Conservation (phyloP, 768 basidiomycete species). For the Suillus subaureus region DNA sequence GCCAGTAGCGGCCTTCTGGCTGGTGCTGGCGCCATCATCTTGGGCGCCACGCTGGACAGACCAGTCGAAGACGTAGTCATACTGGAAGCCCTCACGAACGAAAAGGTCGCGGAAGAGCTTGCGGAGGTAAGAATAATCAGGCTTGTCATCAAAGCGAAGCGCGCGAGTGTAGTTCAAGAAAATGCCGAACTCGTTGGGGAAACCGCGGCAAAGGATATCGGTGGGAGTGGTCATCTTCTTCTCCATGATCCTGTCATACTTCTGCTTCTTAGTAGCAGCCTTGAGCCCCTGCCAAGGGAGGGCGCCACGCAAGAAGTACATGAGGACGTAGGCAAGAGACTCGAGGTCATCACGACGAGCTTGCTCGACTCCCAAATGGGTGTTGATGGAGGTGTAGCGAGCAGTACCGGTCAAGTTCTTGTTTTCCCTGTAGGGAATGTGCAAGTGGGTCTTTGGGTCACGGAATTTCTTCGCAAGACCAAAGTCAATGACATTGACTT, state of each 20-base stretch:
- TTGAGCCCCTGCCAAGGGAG: slow-evolving; percentile 99
- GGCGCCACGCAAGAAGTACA: slow-evolving; percentile 99
- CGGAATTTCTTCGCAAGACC: slow-evolving; percentile 99
- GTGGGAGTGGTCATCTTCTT: slow-evolving; percentile 99
- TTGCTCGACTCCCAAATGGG: slow-evolving; percentile 97
- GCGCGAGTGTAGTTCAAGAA: slow-evolving; percentile 99
- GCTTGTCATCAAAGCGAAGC: slow-evolving; percentile 99
- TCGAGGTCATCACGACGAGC: slow-evolving; percentile 98
- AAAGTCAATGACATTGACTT: slow-evolving; percentile 98
- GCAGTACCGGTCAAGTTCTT: slow-evolving; percentile 99
- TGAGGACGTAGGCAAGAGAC: slow-evolving; percentile 97
- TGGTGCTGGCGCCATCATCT: slow-evolving; percentile 64
- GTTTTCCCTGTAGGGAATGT: slow-evolving; percentile 99
- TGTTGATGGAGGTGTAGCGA: slow-evolving; percentile 99
- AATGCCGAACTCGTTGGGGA: slow-evolving; percentile 99
- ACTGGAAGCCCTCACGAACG: slow-evolving; percentile 96
- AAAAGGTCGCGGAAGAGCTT: slow-evolving; percentile 99
- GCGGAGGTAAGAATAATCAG: slow-evolving; percentile 98
- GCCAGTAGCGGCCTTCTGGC: slow-evolving; percentile 62
- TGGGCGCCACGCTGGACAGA: slow-evolving; percentile 79
- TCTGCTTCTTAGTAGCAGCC: slow-evolving; percentile 99
- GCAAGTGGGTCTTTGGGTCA: slow-evolving; percentile 99
- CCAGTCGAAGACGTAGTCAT: slow-evolving; percentile 99
- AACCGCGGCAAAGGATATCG: slow-evolving; percentile 96
- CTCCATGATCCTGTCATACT: slow-evolving; percentile 99